Evolutionary conservation across 2,329 filamentous ascomycete species (phyloP).

Genomic region (Cladophialophora bantiana): DNA sequence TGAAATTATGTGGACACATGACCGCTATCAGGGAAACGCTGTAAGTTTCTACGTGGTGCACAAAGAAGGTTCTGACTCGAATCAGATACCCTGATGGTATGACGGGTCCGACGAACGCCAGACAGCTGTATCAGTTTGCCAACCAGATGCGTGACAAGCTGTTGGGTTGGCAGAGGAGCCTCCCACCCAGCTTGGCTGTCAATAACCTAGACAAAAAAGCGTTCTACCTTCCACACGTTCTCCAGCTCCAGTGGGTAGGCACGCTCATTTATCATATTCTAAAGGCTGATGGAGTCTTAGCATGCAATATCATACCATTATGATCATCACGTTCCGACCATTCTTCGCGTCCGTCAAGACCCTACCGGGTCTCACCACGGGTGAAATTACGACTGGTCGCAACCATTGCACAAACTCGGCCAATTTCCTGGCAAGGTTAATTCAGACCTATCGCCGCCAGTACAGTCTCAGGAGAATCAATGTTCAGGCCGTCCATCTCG

Average conservation of each 20-base stretch:
- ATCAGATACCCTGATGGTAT: slow-evolving; percentile 30
- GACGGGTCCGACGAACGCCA: slow-evolving; percentile 19
- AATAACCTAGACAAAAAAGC: slow-evolving; percentile 24
- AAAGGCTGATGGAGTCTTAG: slow-evolving; percentile 18
- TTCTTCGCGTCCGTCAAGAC: slow-evolving; percentile 34
- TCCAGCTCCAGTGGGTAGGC: slow-evolving; percentile 30
- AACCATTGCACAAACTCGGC: slow-evolving; percentile 28
- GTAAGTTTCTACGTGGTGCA: slow-evolving; percentile 20
- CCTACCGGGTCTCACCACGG: slow-evolving; percentile 17
- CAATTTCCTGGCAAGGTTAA: slow-evolving; percentile 27
- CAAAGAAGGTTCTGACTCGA: neutral
- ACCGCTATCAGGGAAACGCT: slow-evolving; percentile 35
- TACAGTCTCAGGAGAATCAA: slow-evolving; percentile 35
- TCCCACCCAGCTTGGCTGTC: slow-evolving; percentile 24
- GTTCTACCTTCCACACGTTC: slow-evolving; percentile 32
- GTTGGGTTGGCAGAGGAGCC: slow-evolving; percentile 17
- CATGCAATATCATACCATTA: slow-evolving; percentile 38
- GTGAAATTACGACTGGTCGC: slow-evolving; percentile 20
- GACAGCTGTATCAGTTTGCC: slow-evolving; percentile 30
- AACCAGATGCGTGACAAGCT: slow-evolving; percentile 21
- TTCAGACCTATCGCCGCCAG: slow-evolving; percentile 32
- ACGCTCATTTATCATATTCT: neutral
- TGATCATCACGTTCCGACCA: slow-evolving; percentile 34
- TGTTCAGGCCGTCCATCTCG: slow-evolving; percentile 37
- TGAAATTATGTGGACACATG: slow-evolving; percentile 37